Base-by-base conservation (phyloP, 495 filamentous ascomycete species). In the Tuber indicum region DNA sequence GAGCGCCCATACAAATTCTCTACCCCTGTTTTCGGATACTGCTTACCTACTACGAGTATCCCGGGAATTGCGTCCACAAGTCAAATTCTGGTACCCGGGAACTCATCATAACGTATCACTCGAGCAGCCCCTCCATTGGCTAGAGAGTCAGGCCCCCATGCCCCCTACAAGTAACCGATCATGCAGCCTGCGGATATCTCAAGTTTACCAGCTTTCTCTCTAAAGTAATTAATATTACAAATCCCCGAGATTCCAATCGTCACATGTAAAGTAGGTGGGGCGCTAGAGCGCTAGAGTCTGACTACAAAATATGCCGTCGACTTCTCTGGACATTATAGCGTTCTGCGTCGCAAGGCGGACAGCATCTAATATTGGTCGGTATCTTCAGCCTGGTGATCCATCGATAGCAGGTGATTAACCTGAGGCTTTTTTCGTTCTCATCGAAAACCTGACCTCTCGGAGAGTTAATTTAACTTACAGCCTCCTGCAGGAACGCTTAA, bases 141-240 rank as follows among this genome's bases (percentile, higher is more conserved):
- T 19, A 16, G 58, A 66, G 58, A 66, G 26, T 14, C 26, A 66
- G 14, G 32, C 58, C 58, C 58, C 26, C 58, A 36, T 36, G 26
- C 58, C 14, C 14, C 2, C 2, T 3, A 36, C 58, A 5, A 66
- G 58, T 36, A 66, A 66, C 16, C 26, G 58, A 14, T 17, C 32
- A 66, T 66, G n/a, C 52, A 66, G 10, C 36, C 58, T 66, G 7
- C 32, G 58, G 58, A 36, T 66, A 66, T 66, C 26, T 66, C 26
- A 66, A 66, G 58, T 66, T 36, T 32, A 66, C 58, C 49, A 58
- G 26, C 23, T 10, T 58, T 58, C 49, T 58, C 0, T 4, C 23
- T 58, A 26, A 8, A 66, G 58, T 66, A 66, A 66, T 66, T 66
- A 66, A 66, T 66, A 66, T 66, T 66, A 66, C 58, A 66, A 66